These are phyloP conservation scores for Quercus alba DNA, from an alignment of 306 rosid species.

Conservation along the genomic window DNA sequence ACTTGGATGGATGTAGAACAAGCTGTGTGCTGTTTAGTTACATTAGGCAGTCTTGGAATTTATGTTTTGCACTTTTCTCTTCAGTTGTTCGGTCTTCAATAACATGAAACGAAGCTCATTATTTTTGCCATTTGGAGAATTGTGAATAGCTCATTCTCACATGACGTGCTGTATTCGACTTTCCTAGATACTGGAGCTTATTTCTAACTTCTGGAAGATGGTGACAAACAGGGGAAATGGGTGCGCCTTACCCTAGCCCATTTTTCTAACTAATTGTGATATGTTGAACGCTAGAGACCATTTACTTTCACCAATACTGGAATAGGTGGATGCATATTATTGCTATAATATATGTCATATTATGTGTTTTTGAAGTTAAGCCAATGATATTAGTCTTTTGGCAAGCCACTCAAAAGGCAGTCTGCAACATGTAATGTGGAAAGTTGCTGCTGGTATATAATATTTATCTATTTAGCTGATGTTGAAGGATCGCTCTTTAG, in stretches of 20 bases:
- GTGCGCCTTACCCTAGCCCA: slow-evolving; percentile 16
- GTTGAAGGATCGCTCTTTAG: neutral
- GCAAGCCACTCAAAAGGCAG: slow-evolving; percentile 9
- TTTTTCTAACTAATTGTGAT: slow-evolving; percentile 26
- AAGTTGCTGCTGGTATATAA: slow-evolving; percentile 23
- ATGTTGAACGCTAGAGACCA: slow-evolving; percentile 26
- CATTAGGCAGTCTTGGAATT: slow-evolving; percentile 19
- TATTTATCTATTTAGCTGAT: slow-evolving; percentile 14
- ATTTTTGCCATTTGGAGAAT: slow-evolving; percentile 47
- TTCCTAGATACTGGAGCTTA: slow-evolving; percentile 31
- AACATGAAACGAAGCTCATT: slow-evolving; percentile 45
- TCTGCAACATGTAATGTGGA: slow-evolving; percentile 26
- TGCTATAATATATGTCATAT: slow-evolving; percentile 23
- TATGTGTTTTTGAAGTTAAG: slow-evolving; percentile 20
- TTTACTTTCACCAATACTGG: slow-evolving; percentile 30
- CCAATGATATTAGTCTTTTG: slow-evolving; percentile 3
- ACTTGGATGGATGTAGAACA: slow-evolving; percentile 28
- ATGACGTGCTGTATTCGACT: slow-evolving; percentile 29
- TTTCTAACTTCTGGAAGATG: slow-evolving; percentile 44
- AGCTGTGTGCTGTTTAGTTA: slow-evolving; percentile 32
- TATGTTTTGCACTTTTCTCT: slow-evolving; percentile 19
- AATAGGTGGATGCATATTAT: slow-evolving; percentile 25
- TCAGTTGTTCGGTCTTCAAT: slow-evolving; percentile 15
- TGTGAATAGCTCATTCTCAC: slow-evolving; percentile 62
- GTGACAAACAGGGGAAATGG: slow-evolving; percentile 18